Base-by-base conservation (phyloP, 257 asterid species). In the Handroanthus guayacan region DNA sequence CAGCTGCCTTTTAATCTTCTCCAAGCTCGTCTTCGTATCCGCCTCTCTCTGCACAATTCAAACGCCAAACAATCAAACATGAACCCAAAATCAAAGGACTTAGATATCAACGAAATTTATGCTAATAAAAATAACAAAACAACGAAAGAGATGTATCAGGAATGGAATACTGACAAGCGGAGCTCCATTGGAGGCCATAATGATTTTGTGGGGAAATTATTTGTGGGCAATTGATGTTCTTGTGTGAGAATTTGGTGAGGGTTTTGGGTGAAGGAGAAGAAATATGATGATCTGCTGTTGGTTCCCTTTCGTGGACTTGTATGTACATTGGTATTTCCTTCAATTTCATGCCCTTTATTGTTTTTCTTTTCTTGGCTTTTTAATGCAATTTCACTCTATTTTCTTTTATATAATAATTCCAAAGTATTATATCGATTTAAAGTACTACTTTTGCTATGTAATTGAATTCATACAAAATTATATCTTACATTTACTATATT, bases 1-100 rank as follows among this genome's bases (percentile, higher is more conserved):
- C 75, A 95, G 87, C 91, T 95, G 99, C 48, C 95, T 85, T 63
- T 95, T 95, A 96, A 95, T 95, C 93, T 89, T 95, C 87, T 95
- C 99, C 91, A 95, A 89, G 87, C 98, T 95, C 80, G 90, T 80
- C 89, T 82, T 89, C 64, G 98, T 88, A 69, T 92, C 97, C 36
- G 84, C 90, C 72, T 91, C 96, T 66, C 86, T 94, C 98, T 92
- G 82, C 64, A 70, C 57, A 78, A 73, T 47, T 47, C 44, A 56
- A 78, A 51, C 71, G 78, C 79, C 41, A 55, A 48, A 17, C 65
- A 62, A 70, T 57, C 60, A 71, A 75, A 70, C 51, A 75, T 39
- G 62, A 37, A 74, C 75, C 36, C 20, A 37, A 3, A 34, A 75
- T 10, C 39, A 5, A 16, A 16, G 41, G 9, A 43, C 14, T 56